phyloP scores from a whole-genome alignment of 352 stramenopile species.

The Pythium aphanidermatum region DNA sequence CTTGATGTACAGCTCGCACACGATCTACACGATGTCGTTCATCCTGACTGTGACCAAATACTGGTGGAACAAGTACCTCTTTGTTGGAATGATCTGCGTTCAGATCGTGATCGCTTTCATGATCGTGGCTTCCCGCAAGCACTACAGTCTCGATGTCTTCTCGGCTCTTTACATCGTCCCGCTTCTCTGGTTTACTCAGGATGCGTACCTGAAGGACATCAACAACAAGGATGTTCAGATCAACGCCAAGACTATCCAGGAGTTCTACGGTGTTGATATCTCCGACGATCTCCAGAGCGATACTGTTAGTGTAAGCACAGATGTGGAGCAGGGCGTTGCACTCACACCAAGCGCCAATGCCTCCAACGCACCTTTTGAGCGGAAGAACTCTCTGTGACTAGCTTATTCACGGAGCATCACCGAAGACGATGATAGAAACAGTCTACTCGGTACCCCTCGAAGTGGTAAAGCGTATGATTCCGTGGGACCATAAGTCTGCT shows the following conservation, averaged over 20 bases:
- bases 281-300: constrained; percentile 17
- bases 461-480: too few species aligned
- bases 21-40: constrained; percentile 88
- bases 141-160: constrained; percentile 90
- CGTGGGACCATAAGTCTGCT: too few species aligned
- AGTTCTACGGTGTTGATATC: constrained; percentile 55
- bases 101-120: constrained; percentile 84
- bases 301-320: neutral
- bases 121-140: constrained; percentile 85
- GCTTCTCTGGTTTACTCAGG: constrained; percentile 75
- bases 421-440: constrained; percentile 16
- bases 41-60: constrained; percentile 85
- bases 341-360: constrained; percentile 1
- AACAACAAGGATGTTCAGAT: constrained; percentile 71
- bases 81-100: constrained; percentile 63
- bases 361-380: constrained; percentile 14
- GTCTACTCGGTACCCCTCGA: constrained; percentile 13
- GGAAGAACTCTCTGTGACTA: constrained; percentile 20
- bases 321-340: constrained; percentile 3
- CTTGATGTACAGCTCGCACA: constrained; percentile 92
- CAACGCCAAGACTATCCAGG: constrained; percentile 52
- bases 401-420: constrained; percentile 14
- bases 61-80: constrained; percentile 75
- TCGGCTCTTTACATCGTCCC: constrained; percentile 86
- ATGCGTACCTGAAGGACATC: constrained; percentile 78